phyloP scores from a whole-genome alignment of 257 asterid genomes.

The Primulina eburnea region DNA sequence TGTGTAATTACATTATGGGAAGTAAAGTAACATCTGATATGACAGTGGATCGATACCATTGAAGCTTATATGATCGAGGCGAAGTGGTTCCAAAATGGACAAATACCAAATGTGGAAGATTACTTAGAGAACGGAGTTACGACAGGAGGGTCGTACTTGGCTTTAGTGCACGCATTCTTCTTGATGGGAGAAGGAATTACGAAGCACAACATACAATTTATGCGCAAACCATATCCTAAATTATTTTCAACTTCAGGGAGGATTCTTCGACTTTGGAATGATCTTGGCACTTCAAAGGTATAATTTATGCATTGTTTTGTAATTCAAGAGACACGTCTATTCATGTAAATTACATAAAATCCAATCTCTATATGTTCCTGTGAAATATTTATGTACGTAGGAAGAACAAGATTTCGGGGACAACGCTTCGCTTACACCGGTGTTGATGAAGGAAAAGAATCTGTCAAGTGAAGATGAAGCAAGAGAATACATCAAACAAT shows the following conservation, averaged over 20 bases:
- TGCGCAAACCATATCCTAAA: conserved; percentile 25
- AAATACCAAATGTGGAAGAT: conserved; percentile 20
- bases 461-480: neutral
- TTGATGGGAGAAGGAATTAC: conserved; percentile 23
- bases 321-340: too few species aligned
- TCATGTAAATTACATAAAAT: too few species aligned
- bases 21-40: neutral
- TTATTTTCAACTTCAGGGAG: conserved; percentile 24
- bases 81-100: conserved; percentile 22
- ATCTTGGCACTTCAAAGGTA: conserved; percentile 28
- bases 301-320: too few species aligned
- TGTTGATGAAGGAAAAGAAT: conserved; percentile 22
- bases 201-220: conserved; percentile 8
- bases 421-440: conserved; percentile 16
- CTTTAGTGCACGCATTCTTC: conserved; percentile 29
- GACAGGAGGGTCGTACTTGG: conserved; percentile 31
- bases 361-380: too few species aligned
- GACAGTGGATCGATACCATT: conserved; percentile 22
- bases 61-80: conserved; percentile 30
- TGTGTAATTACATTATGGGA: too few species aligned
- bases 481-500: neutral
- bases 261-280: conserved; percentile 34
- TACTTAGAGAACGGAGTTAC: conserved; percentile 24
- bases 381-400: neutral
- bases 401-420: conserved; percentile 25